Percentiles rank a stretch among this genome's conserved stretches.
Conservation (phyloP, 192 early-diverging fungal genomes). For the Funneliformis mosseae region DNA sequence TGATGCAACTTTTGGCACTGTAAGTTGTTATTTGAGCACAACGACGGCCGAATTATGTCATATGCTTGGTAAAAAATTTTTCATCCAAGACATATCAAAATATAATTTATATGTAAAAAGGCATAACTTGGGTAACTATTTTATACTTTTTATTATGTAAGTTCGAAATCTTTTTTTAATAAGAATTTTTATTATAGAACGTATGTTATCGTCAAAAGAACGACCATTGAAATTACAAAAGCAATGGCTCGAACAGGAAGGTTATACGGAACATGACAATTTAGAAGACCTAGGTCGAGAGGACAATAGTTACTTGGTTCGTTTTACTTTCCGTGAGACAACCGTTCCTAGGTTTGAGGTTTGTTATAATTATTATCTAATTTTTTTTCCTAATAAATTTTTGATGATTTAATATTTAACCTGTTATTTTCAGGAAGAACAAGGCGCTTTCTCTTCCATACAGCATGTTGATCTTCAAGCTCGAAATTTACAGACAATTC, state of each 20-base stretch:
- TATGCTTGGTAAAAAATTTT: slow-evolving; percentile 79
- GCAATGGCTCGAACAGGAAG: slow-evolving; percentile 73
- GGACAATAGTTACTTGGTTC: slow-evolving; percentile 82
- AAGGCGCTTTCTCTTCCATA: slow-evolving; percentile 44
- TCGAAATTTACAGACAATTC: slow-evolving; percentile 76
- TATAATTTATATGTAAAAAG: slow-evolving; percentile 48
- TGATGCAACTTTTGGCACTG: slow-evolving; percentile 80
- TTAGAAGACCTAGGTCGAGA: slow-evolving; percentile 80
- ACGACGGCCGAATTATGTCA: slow-evolving; percentile 75
- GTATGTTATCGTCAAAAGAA: slow-evolving; percentile 68
- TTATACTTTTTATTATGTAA: neutral
- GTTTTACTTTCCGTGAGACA: slow-evolving; percentile 71
- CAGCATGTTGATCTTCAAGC: slow-evolving; percentile 72
- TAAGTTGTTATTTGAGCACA: slow-evolving; percentile 68
- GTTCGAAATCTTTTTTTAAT: neutral
- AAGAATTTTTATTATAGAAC: slow-evolving; percentile 52
- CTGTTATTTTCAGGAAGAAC: slow-evolving; percentile 39
- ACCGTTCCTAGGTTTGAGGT: slow-evolving; percentile 52
- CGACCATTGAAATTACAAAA: slow-evolving; percentile 76
- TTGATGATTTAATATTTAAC: neutral
- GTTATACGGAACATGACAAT: slow-evolving; percentile 76
- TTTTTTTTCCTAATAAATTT: neutral
- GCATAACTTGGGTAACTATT: slow-evolving; percentile 46
- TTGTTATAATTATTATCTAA: slow-evolving; percentile 37
- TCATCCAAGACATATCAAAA: slow-evolving; percentile 69